Base-by-base conservation (phyloP, 352 stramenopile species). In the Phytophthora sp. region DNA sequence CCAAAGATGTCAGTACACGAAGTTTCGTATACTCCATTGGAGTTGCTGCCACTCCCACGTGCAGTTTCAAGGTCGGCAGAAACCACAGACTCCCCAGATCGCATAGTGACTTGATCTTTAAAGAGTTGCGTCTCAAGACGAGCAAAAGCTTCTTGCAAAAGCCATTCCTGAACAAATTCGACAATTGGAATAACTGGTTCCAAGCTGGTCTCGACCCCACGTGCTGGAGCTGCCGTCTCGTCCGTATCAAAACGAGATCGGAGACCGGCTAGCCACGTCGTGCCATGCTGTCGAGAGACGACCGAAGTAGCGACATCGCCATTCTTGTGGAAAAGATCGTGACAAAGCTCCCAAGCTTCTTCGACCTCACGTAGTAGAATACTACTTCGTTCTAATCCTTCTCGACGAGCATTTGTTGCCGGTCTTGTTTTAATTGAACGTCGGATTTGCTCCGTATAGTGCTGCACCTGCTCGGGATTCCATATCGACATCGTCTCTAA, bases 121-220 rank as follows among this genome's bases (percentile, higher is more conserved):
- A 91, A 88, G 13, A 93, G 36, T 31, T 82, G 26, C 11, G 69
- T 69, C 55, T 93, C 85, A 12, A 93, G 69, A 24, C 69, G 57
- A 4, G 59, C 78, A 60, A 93, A 88, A 4, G 80, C 70, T 73
- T 94, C 86, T 23, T 80, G 80, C 15, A 93, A 50, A 2, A 94
- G 79, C 86, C 86, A 94, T 49, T 91, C 80, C 51, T 88, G 79
- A 18, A 94, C 79, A 38, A 94, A 94, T 44, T 80, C 85, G 0
- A 77, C 65, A 11, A 89, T 71, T 12, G 76, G 62, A 16, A 92
- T 74, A 7, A 27, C 52, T 5, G 63, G 35, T 1, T 46, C 24
- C 1, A 5, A 33, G 8, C 53, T 44, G 0, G 11, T 11, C 12
- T 29, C 42, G 24, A 29, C 12, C 23, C 23, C 21, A 16, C 7